Evolutionary conservation across 805 yeast species (phyloP).

Genomic region (Candida montana): DNA sequence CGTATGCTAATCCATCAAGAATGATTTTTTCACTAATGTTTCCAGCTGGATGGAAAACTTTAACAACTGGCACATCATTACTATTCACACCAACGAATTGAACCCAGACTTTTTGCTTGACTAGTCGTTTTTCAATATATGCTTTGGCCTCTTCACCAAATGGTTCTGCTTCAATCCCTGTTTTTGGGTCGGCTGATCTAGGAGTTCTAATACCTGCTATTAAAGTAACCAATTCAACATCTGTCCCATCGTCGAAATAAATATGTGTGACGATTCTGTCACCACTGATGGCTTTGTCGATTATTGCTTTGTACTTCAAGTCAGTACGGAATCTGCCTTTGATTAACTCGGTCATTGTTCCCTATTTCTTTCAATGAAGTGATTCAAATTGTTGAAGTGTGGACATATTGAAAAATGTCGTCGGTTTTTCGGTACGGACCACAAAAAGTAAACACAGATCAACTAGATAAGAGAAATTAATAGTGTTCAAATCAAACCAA

Average conservation of each 20-base stretch:
- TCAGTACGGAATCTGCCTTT: constrained; percentile 25
- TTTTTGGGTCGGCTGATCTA: constrained; percentile 47
- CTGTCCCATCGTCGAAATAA: constrained; percentile 41
- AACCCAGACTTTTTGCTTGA: constrained; percentile 55
- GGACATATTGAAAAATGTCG: too few relatives aligned
- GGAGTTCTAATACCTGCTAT: constrained; percentile 75
- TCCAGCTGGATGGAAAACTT: constrained; percentile 69
- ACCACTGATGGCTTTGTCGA: constrained; percentile 74
- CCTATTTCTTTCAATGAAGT: too few relatives aligned
- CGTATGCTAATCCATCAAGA: constrained; percentile 65
- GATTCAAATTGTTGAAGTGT: too few relatives aligned
- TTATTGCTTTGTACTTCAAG: constrained; percentile 40
- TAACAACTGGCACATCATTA: constrained; percentile 54
- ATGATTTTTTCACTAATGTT: constrained; percentile 64
- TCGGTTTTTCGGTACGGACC: too few relatives aligned
- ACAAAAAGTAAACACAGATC: too few relatives aligned
- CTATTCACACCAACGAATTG: constrained; percentile 55
- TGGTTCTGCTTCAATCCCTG: constrained; percentile 42
- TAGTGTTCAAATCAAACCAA: too few relatives aligned
- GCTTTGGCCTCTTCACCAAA: constrained; percentile 60
- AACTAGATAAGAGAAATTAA: too few relatives aligned
- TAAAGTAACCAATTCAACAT: constrained; percentile 52
- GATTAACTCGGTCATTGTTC: constrained; percentile 16
- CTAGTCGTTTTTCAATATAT: constrained; percentile 58
- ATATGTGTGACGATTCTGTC: constrained; percentile 67